These are phyloP conservation scores for Trametes sanguinea DNA, from an alignment of 768 basidiomycete species.

Conservation along the genomic window DNA sequence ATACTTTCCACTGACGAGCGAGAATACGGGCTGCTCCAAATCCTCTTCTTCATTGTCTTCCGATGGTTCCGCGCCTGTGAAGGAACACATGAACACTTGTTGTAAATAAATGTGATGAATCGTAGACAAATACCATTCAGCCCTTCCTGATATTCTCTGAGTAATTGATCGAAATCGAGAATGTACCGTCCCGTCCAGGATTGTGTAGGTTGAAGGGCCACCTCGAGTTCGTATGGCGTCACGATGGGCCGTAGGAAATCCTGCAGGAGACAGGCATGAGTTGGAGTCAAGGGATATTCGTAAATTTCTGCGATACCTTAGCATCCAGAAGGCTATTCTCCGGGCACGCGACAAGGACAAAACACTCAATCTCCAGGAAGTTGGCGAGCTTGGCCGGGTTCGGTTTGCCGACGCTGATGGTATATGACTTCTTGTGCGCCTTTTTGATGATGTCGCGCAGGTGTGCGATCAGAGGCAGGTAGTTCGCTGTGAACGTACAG, in stretches of 20 bases:
- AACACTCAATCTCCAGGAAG: conserved; percentile 95
- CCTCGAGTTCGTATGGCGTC: conserved; percentile 87
- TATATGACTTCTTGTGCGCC: conserved; percentile 88
- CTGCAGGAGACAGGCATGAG: conserved; percentile 38
- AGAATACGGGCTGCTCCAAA: conserved; percentile 77
- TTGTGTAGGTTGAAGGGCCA: conserved; percentile 71
- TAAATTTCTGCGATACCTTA: conserved; percentile 44
- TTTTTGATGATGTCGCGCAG: conserved; percentile 69
- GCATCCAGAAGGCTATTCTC: conserved; percentile 85
- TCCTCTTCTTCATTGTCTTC: conserved; percentile 46
- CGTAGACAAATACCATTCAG: conserved; percentile 3
- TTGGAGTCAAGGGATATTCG: too few species aligned
- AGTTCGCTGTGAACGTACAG: conserved; percentile 57
- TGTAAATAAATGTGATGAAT: conserved; percentile 1
- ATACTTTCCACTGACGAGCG: conserved; percentile 84
- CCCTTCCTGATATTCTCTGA: conserved; percentile 39
- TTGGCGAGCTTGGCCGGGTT: conserved; percentile 95
- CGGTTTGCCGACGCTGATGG: conserved; percentile 91
- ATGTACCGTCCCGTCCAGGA: conserved; percentile 80
- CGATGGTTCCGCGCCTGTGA: too few species aligned
- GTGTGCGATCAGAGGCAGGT: conserved; percentile 81
- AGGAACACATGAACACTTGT: too few species aligned
- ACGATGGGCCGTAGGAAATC: conserved; percentile 91
- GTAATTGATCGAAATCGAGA: conserved; percentile 68
- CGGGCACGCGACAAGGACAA: conserved; percentile 90